These are phyloP conservation scores for Thecaphora thlaspeos DNA, from an alignment of 1,284 basidiomycete species.

Conservation along the genomic window DNA sequence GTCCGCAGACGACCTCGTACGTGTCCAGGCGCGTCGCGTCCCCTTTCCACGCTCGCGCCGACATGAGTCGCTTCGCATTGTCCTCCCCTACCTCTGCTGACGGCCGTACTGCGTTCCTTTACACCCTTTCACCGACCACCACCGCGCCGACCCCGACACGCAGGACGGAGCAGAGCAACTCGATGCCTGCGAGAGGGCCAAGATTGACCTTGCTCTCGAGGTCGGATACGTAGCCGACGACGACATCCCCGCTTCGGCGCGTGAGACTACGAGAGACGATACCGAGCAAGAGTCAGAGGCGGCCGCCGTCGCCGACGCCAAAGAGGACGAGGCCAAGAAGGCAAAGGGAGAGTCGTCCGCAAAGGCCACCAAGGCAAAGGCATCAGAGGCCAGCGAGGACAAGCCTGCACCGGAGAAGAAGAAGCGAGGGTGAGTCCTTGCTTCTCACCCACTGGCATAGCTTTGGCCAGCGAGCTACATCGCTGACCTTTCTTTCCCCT, in stretches of 20 bases:
- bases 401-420: too few relatives aligned
- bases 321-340: slow-evolving; percentile 19
- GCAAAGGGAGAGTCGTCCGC: neutral
- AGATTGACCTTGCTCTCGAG: slow-evolving; percentile 25
- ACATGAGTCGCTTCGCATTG: too few relatives aligned
- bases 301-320: slow-evolving; percentile 4
- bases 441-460: too few relatives aligned
- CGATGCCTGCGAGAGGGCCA: slow-evolving; percentile 19
- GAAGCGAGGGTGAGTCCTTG: too few relatives aligned
- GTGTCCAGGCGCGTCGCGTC: slow-evolving; percentile 1
- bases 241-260: slow-evolving; percentile 36
- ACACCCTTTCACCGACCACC: neutral
- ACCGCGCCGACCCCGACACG: neutral
- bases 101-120: too few relatives aligned
- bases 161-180: slow-evolving; percentile 42
- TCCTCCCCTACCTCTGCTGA: too few relatives aligned
- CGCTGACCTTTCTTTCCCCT: too few relatives aligned
- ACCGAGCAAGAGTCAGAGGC: slow-evolving; percentile 7
- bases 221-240: slow-evolving; percentile 35
- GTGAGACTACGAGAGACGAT: slow-evolving; percentile 3
- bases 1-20: slow-evolving; percentile 53
- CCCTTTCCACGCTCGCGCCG: slow-evolving; percentile 1
- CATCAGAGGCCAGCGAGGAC: neutral
- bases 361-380: neutral
- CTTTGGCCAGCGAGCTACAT: too few relatives aligned